These are phyloP conservation scores for Mycosphaerella sp. DNA, from an alignment of 2,329 filamentous ascomycete species.

Conservation along the genomic window DNA sequence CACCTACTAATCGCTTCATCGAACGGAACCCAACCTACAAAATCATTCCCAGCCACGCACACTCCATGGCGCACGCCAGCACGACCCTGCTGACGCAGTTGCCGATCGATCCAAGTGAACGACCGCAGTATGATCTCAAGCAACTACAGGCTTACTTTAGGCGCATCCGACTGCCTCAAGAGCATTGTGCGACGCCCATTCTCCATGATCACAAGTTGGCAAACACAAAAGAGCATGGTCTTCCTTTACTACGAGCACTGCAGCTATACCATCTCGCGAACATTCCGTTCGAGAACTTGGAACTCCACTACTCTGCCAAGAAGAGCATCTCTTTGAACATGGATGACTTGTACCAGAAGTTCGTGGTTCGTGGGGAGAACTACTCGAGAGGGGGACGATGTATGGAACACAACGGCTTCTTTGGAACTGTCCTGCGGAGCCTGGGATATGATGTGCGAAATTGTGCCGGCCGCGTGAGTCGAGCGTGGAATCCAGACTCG, in stretches of 20 bases:
- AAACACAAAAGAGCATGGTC: conserved; percentile 22
- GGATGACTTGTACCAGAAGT: conserved; percentile 47
- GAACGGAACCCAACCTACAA: not conserved
- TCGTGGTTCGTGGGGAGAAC: conserved; percentile 36
- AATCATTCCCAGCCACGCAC: no score
- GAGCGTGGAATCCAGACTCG: conserved; percentile 19
- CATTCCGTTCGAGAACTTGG: conserved; percentile 53
- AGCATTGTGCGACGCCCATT: conserved; percentile 16
- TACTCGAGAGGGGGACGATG: conserved; percentile 50
- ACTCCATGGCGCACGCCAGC: conserved; percentile 19
- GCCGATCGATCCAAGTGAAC: conserved; percentile 15
- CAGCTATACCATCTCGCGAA: conserved; percentile 38
- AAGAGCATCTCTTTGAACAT: conserved; percentile 46
- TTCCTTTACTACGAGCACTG: conserved; percentile 26
- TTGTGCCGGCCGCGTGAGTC: conserved; percentile 38
- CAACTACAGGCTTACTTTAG: conserved; percentile 23
- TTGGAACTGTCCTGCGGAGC: conserved; percentile 46
- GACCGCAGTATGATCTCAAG: conserved; percentile 21
- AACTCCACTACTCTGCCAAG: conserved; percentile 48
- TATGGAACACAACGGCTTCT: conserved; percentile 54
- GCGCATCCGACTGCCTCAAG: conserved; percentile 20
- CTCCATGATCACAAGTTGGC: conserved; percentile 17
- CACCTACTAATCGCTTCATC: no score
- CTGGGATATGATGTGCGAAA: conserved; percentile 45
- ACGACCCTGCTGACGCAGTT: conserved; percentile 16